Evolutionary conservation across 352 stramenopile genomes (phyloP).

Genomic region (Plasmopara muralis): DNA sequence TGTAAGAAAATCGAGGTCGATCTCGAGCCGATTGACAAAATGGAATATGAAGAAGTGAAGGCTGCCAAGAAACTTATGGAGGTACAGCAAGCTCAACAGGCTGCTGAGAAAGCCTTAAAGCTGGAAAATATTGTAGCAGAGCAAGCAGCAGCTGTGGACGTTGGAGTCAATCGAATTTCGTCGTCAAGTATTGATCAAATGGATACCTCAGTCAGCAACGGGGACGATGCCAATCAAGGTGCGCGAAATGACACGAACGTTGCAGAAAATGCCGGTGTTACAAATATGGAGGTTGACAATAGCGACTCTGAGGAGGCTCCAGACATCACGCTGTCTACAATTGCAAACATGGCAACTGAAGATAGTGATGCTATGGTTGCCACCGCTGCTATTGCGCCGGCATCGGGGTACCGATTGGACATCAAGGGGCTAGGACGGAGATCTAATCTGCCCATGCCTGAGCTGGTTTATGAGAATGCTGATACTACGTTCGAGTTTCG

Average conservation of each 20-base stretch:
- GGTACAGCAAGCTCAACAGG: slow-evolving; percentile 32
- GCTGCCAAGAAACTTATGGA: slow-evolving; percentile 34
- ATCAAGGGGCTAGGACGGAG: slow-evolving; percentile 34
- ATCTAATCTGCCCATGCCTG: slow-evolving; percentile 23
- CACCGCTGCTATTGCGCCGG: slow-evolving; percentile 41
- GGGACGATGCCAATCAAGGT: slow-evolving; percentile 19
- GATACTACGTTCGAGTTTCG: slow-evolving; percentile 50
- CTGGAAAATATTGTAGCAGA: slow-evolving; percentile 41
- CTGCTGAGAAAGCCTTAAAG: slow-evolving; percentile 42
- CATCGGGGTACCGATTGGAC: slow-evolving; percentile 27
- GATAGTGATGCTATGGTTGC: slow-evolving; percentile 64
- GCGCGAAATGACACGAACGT: slow-evolving; percentile 22
- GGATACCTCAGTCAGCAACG: slow-evolving; percentile 7
- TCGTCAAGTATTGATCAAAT: slow-evolving; percentile 18
- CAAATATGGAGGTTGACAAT: slow-evolving; percentile 79
- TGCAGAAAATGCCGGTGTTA: slow-evolving; percentile 22
- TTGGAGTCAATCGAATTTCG: slow-evolving; percentile 16
- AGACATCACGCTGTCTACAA: slow-evolving; percentile 72
- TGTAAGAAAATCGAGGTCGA: slow-evolving; percentile 61
- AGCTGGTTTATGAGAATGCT: slow-evolving; percentile 28
- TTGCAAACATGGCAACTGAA: slow-evolving; percentile 83
- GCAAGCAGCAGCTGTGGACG: slow-evolving; percentile 24
- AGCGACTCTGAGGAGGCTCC: slow-evolving; percentile 71
- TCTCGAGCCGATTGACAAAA: slow-evolving; percentile 53
- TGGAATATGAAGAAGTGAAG: slow-evolving; percentile 62